Evolutionary conservation across 257 asterid genomes (phyloP).

Genomic region (Osmanthus fragrans): DNA sequence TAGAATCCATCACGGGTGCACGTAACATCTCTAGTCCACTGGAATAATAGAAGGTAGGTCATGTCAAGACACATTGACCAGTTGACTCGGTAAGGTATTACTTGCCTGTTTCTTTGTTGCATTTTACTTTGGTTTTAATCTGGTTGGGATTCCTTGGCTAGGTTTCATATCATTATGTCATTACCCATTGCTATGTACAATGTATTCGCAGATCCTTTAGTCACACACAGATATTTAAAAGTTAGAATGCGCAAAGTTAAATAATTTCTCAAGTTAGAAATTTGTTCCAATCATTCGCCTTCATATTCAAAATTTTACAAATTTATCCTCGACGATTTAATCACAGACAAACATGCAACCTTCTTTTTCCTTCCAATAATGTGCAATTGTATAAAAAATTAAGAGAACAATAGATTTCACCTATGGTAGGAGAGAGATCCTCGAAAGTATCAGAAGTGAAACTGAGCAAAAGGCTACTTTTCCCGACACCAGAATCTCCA

Average conservation of each 20-base stretch:
- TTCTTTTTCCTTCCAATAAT: not conserved
- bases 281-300: not conserved
- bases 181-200: too few species aligned
- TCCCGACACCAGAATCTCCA: slow-evolving; percentile 97
- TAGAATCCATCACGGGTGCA: not conserved
- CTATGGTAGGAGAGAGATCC: slow-evolving; percentile 83
- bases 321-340: not conserved
- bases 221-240: not conserved
- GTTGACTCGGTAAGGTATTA: not conserved
- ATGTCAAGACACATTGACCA: not conserved
- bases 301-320: not conserved
- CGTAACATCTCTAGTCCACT: not conserved
- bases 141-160: not conserved
- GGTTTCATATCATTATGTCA: too few species aligned
- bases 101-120: not conserved
- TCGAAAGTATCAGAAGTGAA: slow-evolving; percentile 84
- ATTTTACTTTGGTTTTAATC: not conserved
- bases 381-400: not conserved
- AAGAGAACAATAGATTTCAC: slow-evolving; percentile 17
- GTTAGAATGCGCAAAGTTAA: not conserved
- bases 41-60: not conserved
- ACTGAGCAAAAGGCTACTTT: slow-evolving; percentile 83
- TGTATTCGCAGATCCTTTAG: too few species aligned
- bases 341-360: not conserved
- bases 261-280: not conserved